These are phyloP conservation scores for Cryptococcus hybrid DNA, from an alignment of 1,284 basidiomycete species.

Conservation along the genomic window DNA sequence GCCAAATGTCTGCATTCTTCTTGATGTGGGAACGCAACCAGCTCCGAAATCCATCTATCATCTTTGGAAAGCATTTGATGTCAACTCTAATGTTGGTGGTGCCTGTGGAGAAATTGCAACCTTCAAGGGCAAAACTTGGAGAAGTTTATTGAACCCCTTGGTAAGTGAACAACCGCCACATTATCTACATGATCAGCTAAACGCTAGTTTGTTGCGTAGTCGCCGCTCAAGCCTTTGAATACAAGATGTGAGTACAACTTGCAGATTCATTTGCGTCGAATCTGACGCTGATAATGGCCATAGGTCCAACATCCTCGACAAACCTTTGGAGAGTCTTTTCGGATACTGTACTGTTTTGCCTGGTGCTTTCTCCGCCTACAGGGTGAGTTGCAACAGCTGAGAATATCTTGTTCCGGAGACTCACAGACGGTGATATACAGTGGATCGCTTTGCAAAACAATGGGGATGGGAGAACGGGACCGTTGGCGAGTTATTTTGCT, in stretches of 20 bases:
- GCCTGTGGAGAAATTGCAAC: slow-evolving; percentile 93
- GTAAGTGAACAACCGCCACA: slow-evolving; percentile 50
- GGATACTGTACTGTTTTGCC: slow-evolving; percentile 79
- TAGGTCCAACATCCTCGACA: slow-evolving; percentile 82
- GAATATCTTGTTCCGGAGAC: slow-evolving; percentile 29
- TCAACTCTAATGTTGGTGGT: slow-evolving; percentile 88
- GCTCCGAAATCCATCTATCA: slow-evolving; percentile 76
- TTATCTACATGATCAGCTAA: not conserved
- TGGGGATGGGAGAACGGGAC: slow-evolving; percentile 70
- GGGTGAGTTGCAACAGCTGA: slow-evolving; percentile 27
- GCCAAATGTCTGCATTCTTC: slow-evolving; percentile 55
- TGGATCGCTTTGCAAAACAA: slow-evolving; percentile 68
- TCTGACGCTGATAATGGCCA: not conserved
- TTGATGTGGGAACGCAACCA: slow-evolving; percentile 93
- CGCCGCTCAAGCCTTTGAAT: slow-evolving; percentile 92
- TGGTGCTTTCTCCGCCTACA: slow-evolving; percentile 90
- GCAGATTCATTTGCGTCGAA: not conserved
- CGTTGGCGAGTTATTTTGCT: slow-evolving; percentile 94
- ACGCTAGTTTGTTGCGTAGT: slow-evolving; percentile 54
- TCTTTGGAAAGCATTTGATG: slow-evolving; percentile 91
- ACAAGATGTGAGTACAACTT: slow-evolving; percentile 56
- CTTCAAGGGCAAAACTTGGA: slow-evolving; percentile 88
- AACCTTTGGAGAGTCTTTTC: slow-evolving; percentile 88
- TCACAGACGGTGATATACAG: slow-evolving; percentile 10
- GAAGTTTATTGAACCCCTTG: slow-evolving; percentile 73